Percentiles rank a stretch among this genome's conserved stretches.
Conservation (phyloP, 106 monocot genomes). For the Amphibolis antarctica region DNA sequence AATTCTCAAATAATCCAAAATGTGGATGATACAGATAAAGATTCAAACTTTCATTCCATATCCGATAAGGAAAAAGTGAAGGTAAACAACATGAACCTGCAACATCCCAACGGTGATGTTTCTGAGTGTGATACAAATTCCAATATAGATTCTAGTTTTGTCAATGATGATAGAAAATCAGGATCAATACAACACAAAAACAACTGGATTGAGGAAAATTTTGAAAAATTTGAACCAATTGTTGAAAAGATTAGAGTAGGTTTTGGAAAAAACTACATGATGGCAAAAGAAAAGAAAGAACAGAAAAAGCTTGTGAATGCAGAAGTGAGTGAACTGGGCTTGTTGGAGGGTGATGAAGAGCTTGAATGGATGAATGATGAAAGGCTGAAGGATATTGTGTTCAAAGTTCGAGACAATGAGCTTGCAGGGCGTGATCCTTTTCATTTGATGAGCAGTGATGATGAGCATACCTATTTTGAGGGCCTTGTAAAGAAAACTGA, state of each 20-base stretch:
- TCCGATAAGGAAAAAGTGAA: background rate
- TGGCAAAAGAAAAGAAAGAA: conserved; percentile 52
- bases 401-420: conserved; percentile 73
- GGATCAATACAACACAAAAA: conserved; percentile 5
- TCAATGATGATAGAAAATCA: background rate
- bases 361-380: conserved; percentile 88
- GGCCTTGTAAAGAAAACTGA: conserved; percentile 64
- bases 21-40: background rate
- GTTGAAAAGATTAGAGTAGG: conserved; percentile 47
- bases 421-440: conserved; percentile 67
- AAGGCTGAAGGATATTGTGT: conserved; percentile 58
- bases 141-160: conserved; percentile 8
- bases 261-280: conserved; percentile 54
- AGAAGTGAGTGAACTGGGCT: conserved; percentile 38
- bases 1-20: conserved; percentile 1
- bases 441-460: conserved; percentile 48
- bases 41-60: background rate
- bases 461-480: conserved; percentile 44
- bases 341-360: conserved; percentile 31
- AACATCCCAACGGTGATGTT: background rate
- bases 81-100: background rate
- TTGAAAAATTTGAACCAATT: conserved; percentile 40
- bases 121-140: background rate
- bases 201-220: conserved; percentile 54
- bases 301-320: conserved; percentile 18